Conservation (phyloP, 768 basidiomycete species). For the Leccinum subgranulosum region DNA sequence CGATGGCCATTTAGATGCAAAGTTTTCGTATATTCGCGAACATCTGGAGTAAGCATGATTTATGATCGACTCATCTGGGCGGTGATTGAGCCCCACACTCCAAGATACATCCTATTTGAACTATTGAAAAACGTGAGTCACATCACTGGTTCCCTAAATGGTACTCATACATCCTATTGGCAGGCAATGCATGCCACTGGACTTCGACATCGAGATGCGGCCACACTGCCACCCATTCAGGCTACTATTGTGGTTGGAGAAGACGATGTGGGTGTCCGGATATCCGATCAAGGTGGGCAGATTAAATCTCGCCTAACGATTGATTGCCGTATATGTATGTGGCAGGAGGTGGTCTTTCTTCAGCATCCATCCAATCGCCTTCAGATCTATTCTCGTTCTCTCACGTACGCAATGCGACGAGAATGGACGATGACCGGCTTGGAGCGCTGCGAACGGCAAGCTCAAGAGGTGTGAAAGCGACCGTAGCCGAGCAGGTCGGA, state of each 20-base stretch:
- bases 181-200: slow-evolving; percentile 75
- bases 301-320: neutral
- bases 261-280: slow-evolving; percentile 73
- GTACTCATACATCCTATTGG: neutral
- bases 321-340: slow-evolving; percentile 8
- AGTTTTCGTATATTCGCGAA: slow-evolving; percentile 82
- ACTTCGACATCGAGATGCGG: slow-evolving; percentile 42
- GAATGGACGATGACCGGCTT: slow-evolving; percentile 64
- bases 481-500: slow-evolving; percentile 74
- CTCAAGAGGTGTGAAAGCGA: slow-evolving; percentile 66
- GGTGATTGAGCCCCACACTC: neutral
- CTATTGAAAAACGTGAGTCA: slow-evolving; percentile 78
- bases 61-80: neutral
- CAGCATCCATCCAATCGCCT: slow-evolving; percentile 52
- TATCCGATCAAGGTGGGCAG: slow-evolving; percentile 81
- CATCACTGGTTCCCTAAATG: neutral
- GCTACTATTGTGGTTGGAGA: slow-evolving; percentile 75
- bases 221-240: slow-evolving; percentile 56
- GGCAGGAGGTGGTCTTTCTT: slow-evolving; percentile 69
- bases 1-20: slow-evolving; percentile 68
- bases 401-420: slow-evolving; percentile 71
- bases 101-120: slow-evolving; percentile 83
- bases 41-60: slow-evolving; percentile 66
- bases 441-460: slow-evolving; percentile 65
- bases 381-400: slow-evolving; percentile 89